Conservation (phyloP, 164 flowering plant species). For the Dillenia turbinata region DNA sequence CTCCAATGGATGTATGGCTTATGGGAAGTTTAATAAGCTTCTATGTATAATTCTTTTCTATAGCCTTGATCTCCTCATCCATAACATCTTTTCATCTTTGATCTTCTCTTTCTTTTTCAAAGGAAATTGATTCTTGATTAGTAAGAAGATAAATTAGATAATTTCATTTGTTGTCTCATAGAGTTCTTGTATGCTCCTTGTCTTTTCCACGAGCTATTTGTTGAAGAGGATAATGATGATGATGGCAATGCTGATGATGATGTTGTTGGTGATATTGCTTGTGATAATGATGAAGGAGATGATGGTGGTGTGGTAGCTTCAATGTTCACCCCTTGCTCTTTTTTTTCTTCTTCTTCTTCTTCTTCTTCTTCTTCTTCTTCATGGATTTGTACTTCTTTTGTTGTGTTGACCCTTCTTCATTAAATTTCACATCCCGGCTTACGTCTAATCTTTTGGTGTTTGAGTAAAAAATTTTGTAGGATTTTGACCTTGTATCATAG, state of each 20-base stretch:
- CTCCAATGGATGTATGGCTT: neutral
- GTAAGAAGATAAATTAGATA: neutral
- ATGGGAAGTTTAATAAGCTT: neutral
- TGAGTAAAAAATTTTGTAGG: no score
- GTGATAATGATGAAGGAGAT: no score
- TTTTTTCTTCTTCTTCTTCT: neutral
- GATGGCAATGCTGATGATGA: no score
- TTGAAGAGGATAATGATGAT: neutral
- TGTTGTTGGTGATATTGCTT: no score
- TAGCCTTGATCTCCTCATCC: slow-evolving; percentile 1
- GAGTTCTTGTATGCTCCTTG: neutral
- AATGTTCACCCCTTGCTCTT: neutral
- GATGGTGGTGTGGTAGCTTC: no score
- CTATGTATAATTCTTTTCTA: slow-evolving; percentile 2
- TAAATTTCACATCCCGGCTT: neutral
- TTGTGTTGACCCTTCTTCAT: neutral
- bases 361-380: neutral
- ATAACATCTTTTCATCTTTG: neutral
- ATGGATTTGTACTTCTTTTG: no score
- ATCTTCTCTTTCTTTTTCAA: neutral
- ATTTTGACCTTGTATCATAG: no score
- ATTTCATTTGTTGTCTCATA: neutral
- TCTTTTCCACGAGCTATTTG: neutral
- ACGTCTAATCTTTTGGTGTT: neutral
- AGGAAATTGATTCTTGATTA: neutral